Percentiles rank a stretch among this genome's conserved stretches.
Conservation (phyloP, 345 rosid species). For the Schrenkiella parvula region DNA sequence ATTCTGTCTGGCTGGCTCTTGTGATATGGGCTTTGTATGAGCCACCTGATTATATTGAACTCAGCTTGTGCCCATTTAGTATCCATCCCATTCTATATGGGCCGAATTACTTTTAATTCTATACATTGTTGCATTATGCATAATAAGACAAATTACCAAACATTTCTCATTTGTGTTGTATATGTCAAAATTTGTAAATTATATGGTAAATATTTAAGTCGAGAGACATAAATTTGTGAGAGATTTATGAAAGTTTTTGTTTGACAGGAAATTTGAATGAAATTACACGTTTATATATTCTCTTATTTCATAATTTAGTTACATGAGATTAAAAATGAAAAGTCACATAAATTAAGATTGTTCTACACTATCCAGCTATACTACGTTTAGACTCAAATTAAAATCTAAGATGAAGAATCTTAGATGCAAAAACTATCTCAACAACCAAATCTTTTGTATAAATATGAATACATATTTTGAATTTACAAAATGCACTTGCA, state of each 20-base stretch:
- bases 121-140: neutral
- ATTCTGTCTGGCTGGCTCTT: neutral
- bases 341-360: neutral
- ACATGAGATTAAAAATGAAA: neutral
- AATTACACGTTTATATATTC: neutral
- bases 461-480: neutral
- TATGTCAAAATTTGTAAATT: neutral
- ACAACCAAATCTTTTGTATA: constrained; percentile 16
- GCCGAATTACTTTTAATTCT: neutral
- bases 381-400: neutral
- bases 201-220: neutral
- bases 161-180: neutral
- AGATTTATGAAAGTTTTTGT: neutral
- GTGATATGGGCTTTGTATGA: neutral
- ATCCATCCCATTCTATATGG: neutral
- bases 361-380: neutral
- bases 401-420: neutral
- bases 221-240: no score
- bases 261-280: neutral
- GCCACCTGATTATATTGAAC: neutral
- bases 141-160: neutral
- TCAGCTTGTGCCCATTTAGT: neutral
- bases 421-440: constrained; percentile 16
- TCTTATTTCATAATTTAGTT: neutral
- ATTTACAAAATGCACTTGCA: neutral